phyloP scores from a whole-genome alignment of 2,329 filamentous ascomycete species.

The Trichoderma guizhouense region DNA sequence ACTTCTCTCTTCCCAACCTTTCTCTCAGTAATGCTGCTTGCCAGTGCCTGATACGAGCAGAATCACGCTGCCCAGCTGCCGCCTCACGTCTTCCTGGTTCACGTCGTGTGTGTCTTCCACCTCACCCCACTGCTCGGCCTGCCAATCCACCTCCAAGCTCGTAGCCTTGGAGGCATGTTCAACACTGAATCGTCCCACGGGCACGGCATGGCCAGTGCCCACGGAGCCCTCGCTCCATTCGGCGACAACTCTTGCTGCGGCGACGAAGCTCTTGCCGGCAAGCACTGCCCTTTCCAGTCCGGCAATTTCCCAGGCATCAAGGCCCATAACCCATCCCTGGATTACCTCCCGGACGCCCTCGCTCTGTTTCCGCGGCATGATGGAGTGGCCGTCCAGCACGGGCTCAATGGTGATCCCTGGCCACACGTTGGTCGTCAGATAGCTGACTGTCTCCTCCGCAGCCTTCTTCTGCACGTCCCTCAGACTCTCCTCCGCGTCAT shows the following conservation, averaged over 20 bases:
- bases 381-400: constrained; percentile 74
- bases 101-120: constrained; percentile 99
- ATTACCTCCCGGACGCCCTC: constrained; percentile 74
- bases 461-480: constrained; percentile 68
- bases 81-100: constrained; percentile 79
- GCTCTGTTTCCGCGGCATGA: constrained; percentile 71
- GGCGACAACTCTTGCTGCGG: constrained; percentile 70
- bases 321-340: constrained; percentile 68
- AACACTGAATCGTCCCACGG: constrained; percentile 61
- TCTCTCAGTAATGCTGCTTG: constrained; percentile 21
- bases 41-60: constrained; percentile 68
- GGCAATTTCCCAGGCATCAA: constrained; percentile 78
- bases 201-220: constrained; percentile 41
- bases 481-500: constrained; percentile 56
- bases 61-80: constrained; percentile 85
- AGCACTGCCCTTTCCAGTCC: constrained; percentile 80
- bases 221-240: constrained; percentile 81
- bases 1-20: too few relatives aligned
- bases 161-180: constrained; percentile 76
- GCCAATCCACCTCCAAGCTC: constrained; percentile 84
- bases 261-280: constrained; percentile 81
- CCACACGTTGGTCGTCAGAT: constrained; percentile 73
- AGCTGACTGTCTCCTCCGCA: constrained; percentile 67
- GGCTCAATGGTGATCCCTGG: constrained; percentile 75
- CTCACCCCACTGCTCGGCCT: constrained; percentile 89